Evolutionary conservation across 2,329 filamentous ascomycete species (phyloP).

Genomic region (Pseudogymnoascus sp.): DNA sequence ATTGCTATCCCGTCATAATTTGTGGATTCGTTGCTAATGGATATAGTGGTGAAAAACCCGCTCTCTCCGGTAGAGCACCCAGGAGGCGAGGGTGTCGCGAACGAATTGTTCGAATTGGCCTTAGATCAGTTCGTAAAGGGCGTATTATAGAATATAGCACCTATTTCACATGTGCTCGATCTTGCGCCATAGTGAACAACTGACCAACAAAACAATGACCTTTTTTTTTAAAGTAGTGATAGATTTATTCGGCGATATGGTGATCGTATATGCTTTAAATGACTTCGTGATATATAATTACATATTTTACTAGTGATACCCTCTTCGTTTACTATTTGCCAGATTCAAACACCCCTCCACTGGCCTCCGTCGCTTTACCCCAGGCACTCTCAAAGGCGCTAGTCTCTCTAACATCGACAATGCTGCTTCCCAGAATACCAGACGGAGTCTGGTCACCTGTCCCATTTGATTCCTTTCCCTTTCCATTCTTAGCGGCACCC

Average conservation of each 20-base stretch:
- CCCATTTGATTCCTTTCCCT: constrained; percentile 19
- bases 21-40: constrained; percentile 4
- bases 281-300: constrained; percentile 9
- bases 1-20: constrained; percentile 25
- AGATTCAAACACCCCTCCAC: not conserved
- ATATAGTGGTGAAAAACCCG: constrained; percentile 60
- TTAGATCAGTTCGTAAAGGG: constrained; percentile 70
- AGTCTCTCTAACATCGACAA: constrained; percentile 44
- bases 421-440: constrained; percentile 37
- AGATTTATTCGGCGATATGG: not conserved
- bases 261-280: not conserved
- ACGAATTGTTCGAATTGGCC: constrained; percentile 62
- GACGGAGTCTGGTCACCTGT: constrained; percentile 12
- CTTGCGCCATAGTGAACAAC: not conserved
- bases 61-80: constrained; percentile 60
- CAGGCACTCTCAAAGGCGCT: constrained; percentile 58
- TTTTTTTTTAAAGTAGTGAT: not conserved
- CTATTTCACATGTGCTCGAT: not conserved
- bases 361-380: constrained; percentile 48
- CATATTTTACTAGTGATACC: constrained; percentile 4
- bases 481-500: constrained; percentile 11
- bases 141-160: constrained; percentile 37
- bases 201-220: not conserved
- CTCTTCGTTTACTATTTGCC: not conserved
- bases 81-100: constrained; percentile 58